phyloP scores from a whole-genome alignment of 2,329 filamentous ascomycete genomes.

The Graphiopsis chlorocephala region DNA sequence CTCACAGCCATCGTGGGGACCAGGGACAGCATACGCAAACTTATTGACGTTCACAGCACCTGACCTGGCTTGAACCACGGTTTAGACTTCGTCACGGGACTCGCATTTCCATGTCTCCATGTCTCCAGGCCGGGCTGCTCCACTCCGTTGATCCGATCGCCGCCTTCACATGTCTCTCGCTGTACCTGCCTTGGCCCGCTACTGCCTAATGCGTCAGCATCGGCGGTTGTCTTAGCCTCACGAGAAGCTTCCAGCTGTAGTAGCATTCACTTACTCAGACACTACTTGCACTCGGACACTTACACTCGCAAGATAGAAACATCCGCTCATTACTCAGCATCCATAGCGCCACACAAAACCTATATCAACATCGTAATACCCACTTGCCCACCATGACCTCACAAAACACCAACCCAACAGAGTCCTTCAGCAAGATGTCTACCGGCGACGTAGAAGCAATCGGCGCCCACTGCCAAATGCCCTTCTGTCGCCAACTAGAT shows the following conservation, averaged over 20 bases:
- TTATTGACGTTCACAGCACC: not conserved
- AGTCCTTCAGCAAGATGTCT: constrained; percentile 69
- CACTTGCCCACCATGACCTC: constrained; percentile 39
- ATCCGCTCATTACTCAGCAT: constrained; percentile 7
- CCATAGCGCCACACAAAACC: not conserved
- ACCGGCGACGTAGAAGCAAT: constrained; percentile 78
- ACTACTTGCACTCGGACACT: not conserved
- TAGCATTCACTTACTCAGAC: not conserved
- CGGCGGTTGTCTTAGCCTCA: not conserved
- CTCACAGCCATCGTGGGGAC: not conserved
- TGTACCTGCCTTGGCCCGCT: not conserved
- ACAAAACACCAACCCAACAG: constrained; percentile 41
- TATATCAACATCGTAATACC: not conserved
- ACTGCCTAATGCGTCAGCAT: constrained; percentile 5
- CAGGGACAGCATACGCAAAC: not conserved
- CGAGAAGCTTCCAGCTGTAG: constrained; percentile 12
- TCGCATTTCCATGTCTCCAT: not conserved
- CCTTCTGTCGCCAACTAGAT: constrained; percentile 91
- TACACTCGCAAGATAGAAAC: not conserved
- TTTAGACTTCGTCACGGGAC: constrained; percentile 2
- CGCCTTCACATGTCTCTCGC: constrained; percentile 11
- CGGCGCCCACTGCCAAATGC: constrained; percentile 85
- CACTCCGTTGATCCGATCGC: not conserved
- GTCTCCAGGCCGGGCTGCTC: not conserved
- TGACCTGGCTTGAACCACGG: not conserved